phyloP scores from a whole-genome alignment of 495 filamentous ascomycete species.

The Xylaria nigripes region DNA sequence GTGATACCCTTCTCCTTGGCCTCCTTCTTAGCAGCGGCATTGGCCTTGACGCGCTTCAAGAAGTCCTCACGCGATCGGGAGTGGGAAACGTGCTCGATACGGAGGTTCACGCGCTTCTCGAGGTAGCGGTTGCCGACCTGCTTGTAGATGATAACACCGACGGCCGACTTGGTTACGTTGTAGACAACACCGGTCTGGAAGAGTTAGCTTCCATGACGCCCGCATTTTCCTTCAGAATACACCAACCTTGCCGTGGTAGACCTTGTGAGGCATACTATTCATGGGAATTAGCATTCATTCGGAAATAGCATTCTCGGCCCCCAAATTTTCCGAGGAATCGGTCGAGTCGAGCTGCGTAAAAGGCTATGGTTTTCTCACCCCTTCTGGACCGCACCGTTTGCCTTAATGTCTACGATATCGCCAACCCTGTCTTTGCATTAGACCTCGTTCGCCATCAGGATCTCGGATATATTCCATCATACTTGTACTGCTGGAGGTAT shows the following conservation, averaged over 20 bases:
- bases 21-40: slow-evolving; percentile 82
- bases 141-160: slow-evolving; percentile 98
- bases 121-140: slow-evolving; percentile 95
- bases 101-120: slow-evolving; percentile 98
- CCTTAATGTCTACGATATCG: slow-evolving; percentile 94
- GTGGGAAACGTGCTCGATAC: slow-evolving; percentile 91
- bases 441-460: slow-evolving; percentile 8
- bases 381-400: slow-evolving; percentile 97
- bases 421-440: slow-evolving; percentile 62
- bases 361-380: slow-evolving; percentile 54
- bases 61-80: slow-evolving; percentile 94
- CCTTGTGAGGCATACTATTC: slow-evolving; percentile 85
- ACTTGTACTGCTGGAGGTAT: slow-evolving; percentile 89
- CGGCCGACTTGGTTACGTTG: slow-evolving; percentile 92
- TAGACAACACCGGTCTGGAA: slow-evolving; percentile 83
- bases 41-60: slow-evolving; percentile 90
- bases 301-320: not conserved
- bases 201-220: not conserved
- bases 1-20: slow-evolving; percentile 81
- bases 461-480: slow-evolving; percentile 21
- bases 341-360: not conserved
- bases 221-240: not conserved
- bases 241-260: slow-evolving; percentile 82
- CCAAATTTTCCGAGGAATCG: slow-evolving; percentile 7
- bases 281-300: slow-evolving; percentile 8